phyloP scores from a whole-genome alignment of 306 rosid species.

The Cicer bijugum region DNA sequence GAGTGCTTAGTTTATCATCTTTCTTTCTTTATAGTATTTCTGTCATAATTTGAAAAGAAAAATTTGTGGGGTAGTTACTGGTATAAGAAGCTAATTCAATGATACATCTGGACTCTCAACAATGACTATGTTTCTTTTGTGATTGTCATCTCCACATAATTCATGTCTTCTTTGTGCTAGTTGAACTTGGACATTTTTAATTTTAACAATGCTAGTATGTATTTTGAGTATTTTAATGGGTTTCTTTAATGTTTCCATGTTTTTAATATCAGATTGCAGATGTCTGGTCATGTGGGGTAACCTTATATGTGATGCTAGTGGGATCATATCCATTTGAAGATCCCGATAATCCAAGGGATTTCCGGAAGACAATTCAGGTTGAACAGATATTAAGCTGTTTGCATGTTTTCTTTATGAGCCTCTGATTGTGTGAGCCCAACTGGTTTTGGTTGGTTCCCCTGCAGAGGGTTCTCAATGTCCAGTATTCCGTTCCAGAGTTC shows the following conservation, averaged over 20 bases:
- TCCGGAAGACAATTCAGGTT: constrained; percentile 90
- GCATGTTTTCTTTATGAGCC: constrained; percentile 25
- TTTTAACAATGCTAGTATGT: neutral
- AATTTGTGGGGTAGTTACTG: constrained; percentile 4
- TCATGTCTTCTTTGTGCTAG: constrained; percentile 16
- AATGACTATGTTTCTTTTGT: neutral
- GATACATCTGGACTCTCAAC: constrained; percentile 24
- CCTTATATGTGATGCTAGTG: constrained; percentile 89
- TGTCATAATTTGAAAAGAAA: constrained; percentile 19
- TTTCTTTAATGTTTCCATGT: constrained; percentile 38
- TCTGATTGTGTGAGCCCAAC: constrained; percentile 44
- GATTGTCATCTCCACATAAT: constrained; percentile 14
- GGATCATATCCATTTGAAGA: constrained; percentile 95
- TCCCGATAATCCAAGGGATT: constrained; percentile 84
- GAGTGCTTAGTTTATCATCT: constrained; percentile 29
- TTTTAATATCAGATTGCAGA: constrained; percentile 72
- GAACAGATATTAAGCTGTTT: constrained; percentile 31
- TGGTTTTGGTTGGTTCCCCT: constrained; percentile 43
- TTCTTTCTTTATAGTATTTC: constrained; percentile 6
- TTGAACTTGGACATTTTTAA: neutral
- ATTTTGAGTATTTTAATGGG: constrained; percentile 6
- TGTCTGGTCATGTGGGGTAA: constrained; percentile 98
- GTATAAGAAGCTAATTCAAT: constrained; percentile 9
- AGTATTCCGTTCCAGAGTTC: constrained; percentile 79
- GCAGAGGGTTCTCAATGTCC: constrained; percentile 84